A percentile compares a stretch with the other conserved stretches of the same genome.
phyloP scores from a whole-genome alignment of 129 eudicot genomes.

The Flaveria robusta region DNA sequence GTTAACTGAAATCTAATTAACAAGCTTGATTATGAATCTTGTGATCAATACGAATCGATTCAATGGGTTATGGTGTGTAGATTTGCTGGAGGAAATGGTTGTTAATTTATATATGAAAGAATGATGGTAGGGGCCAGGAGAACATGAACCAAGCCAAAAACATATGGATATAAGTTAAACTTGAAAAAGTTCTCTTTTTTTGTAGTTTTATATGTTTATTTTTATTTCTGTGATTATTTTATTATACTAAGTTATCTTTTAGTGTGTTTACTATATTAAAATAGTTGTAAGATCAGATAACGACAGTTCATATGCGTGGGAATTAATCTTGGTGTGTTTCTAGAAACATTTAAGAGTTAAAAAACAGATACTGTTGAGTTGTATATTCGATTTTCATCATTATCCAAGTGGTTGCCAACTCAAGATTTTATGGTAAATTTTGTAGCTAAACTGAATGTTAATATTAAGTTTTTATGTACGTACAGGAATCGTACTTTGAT shows the following conservation, averaged over 20 bases:
- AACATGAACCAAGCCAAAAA: constrained; percentile 35
- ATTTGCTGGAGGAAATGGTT: constrained; percentile 19
- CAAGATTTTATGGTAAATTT: no score
- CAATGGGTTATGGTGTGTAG: constrained; percentile 20
- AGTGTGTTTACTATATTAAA: not conserved
- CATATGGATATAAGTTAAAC: constrained; percentile 29
- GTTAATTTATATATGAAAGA: constrained; percentile 24
- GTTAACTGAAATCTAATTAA: not conserved
- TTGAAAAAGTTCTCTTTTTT: constrained; percentile 13
- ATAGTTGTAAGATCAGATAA: constrained; percentile 1
- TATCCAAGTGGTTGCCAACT: no score
- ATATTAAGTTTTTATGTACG: no score
- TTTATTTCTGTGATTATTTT: not conserved
- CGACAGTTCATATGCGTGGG: not conserved
- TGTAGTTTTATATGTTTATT: not conserved
- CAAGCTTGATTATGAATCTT: not conserved
- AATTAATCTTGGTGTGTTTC: not conserved
- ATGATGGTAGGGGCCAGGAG: constrained; percentile 34
- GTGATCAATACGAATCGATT: not conserved
- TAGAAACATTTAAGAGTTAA: not conserved
- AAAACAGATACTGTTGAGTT: no score
- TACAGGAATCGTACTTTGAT: no score
- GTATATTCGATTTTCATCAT: no score
- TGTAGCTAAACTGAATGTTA: no score
- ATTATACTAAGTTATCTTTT: not conserved